phyloP scores from a whole-genome alignment of 2,329 filamentous ascomycete species.

The Colletotrichum euphorbiae region DNA sequence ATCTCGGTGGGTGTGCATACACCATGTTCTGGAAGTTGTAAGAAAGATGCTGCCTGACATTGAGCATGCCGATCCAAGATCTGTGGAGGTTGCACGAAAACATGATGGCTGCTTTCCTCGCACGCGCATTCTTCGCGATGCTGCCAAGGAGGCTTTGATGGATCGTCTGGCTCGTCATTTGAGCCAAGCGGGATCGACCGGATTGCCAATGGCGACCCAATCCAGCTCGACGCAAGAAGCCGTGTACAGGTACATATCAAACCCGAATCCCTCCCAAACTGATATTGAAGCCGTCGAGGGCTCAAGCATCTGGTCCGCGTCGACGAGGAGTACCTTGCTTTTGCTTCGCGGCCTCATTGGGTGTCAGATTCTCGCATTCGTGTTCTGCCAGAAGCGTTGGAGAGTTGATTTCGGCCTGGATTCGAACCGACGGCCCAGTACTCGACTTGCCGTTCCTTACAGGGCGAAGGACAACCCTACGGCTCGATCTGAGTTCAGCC shows the following conservation, averaged over 20 bases:
- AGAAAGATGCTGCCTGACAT: slow-evolving; percentile 46
- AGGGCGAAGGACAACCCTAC: slow-evolving; percentile 69
- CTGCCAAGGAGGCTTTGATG: slow-evolving; percentile 48
- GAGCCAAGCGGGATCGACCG: slow-evolving; percentile 54
- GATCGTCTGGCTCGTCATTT: slow-evolving; percentile 53
- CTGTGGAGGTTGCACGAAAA: slow-evolving; percentile 55
- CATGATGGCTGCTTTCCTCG: slow-evolving; percentile 56
- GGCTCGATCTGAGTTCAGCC: slow-evolving; percentile 69
- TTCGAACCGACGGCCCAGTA: slow-evolving; percentile 51
- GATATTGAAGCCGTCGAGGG: slow-evolving; percentile 53
- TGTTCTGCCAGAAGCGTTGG: slow-evolving; percentile 69
- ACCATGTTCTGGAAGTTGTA: slow-evolving; percentile 63
- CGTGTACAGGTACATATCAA: slow-evolving; percentile 58
- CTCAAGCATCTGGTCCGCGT: slow-evolving; percentile 50
- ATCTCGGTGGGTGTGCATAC: slow-evolving; percentile 66
- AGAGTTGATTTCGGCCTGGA: slow-evolving; percentile 73
- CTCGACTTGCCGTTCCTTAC: slow-evolving; percentile 68
- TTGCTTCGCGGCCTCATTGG: slow-evolving; percentile 68
- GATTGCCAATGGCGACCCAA: slow-evolving; percentile 57
- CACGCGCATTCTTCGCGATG: slow-evolving; percentile 58
- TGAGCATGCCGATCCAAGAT: slow-evolving; percentile 47
- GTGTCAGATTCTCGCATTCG: slow-evolving; percentile 64
- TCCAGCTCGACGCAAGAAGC: slow-evolving; percentile 45
- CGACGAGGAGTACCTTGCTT: slow-evolving; percentile 52
- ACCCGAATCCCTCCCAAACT: slow-evolving; percentile 43